A percentile compares a stretch with the other conserved stretches of the same genome.
phyloP scores from a whole-genome alignment of 805 yeast genomes.

The Kluyveromyces lactis region DNA sequence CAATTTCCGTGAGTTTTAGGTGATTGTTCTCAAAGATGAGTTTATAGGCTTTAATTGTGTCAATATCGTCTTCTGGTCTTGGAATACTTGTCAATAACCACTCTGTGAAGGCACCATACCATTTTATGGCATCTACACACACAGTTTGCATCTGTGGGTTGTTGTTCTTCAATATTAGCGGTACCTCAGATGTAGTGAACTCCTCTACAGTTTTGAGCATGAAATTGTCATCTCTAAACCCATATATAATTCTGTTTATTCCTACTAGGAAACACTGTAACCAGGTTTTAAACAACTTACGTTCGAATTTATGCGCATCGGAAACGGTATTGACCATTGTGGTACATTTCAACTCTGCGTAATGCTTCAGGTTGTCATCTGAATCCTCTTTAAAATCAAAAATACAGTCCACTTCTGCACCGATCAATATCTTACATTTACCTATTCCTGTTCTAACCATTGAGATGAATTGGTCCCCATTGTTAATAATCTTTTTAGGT shows the following conservation, averaged over 20 bases:
- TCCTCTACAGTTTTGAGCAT: constrained; percentile 64
- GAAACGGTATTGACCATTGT: constrained; percentile 45
- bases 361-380: constrained; percentile 54
- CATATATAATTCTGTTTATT: constrained; percentile 70
- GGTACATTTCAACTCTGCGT: constrained; percentile 78
- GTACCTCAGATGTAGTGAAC: constrained; percentile 69
- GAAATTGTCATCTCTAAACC: constrained; percentile 72
- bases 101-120: constrained; percentile 77
- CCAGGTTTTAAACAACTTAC: constrained; percentile 77
- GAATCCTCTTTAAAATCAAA: constrained; percentile 57
- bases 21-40: constrained; percentile 43
- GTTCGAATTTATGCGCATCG: constrained; percentile 61
- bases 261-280: constrained; percentile 89
- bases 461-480: constrained; percentile 67
- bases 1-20: constrained; percentile 40
- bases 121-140: constrained; percentile 73
- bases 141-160: constrained; percentile 41
- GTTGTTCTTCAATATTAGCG: constrained; percentile 48
- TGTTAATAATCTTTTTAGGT: constrained; percentile 49
- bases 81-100: constrained; percentile 61
- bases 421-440: constrained; percentile 53
- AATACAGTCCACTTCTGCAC: constrained; percentile 90
- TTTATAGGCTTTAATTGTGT: constrained; percentile 50
- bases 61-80: constrained; percentile 43
- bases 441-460: constrained; percentile 87